Percentiles rank a stretch among this genome's conserved stretches.
These are phyloP conservation scores for Crepidotus variabilis DNA, from an alignment of 768 basidiomycete species.

Conservation along the genomic window DNA sequence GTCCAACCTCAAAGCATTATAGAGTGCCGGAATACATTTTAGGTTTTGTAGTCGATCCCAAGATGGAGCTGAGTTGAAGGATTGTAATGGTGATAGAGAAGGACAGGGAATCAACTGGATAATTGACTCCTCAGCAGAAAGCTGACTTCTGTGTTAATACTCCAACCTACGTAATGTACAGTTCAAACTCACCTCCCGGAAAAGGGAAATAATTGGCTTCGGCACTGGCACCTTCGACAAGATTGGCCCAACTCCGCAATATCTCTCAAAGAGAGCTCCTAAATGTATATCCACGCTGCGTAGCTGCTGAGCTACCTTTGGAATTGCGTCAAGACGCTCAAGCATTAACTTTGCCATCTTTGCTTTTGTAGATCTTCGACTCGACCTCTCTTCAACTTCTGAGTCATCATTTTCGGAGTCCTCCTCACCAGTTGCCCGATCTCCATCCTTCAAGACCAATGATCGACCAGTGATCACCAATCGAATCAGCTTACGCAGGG, in stretches of 20 bases:
- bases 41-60: not conserved
- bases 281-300: not conserved
- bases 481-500: not conserved
- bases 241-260: not conserved
- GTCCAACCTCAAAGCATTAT: conserved; percentile 11
- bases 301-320: too few relatives aligned
- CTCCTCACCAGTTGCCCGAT: not conserved
- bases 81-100: conserved; percentile 6
- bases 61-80: conserved; percentile 8
- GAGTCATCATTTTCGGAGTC: not conserved
- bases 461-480: not conserved
- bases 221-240: not conserved
- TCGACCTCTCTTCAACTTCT: too few relatives aligned
- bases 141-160: conserved; percentile 1
- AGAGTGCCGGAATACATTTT: conserved; percentile 12
- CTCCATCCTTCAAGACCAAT: not conserved
- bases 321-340: too few relatives aligned
- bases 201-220: conserved; percentile 1
- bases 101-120: conserved; percentile 14
- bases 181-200: not conserved
- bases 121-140: conserved; percentile 20
- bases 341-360: too few relatives aligned
- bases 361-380: too few relatives aligned
- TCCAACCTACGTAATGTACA: not conserved
- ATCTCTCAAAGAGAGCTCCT: not conserved